Evolutionary conservation across 2,329 filamentous ascomycete species (phyloP).

Genomic region (Aspergillus phoenicis): DNA sequence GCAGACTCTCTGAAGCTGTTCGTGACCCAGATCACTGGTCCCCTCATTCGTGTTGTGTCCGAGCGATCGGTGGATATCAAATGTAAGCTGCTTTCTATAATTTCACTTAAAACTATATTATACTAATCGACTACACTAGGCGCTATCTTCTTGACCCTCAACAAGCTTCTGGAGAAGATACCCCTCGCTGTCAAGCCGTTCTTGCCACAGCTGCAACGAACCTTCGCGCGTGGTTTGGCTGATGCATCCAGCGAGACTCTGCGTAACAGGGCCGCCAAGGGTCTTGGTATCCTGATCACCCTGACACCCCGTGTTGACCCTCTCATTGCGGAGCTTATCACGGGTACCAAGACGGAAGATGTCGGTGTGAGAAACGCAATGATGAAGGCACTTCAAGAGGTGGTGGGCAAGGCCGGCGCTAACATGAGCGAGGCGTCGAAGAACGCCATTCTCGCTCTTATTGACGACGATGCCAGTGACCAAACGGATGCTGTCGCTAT

Average conservation of each 20-base stretch:
- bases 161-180: slow-evolving; percentile 95
- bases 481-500: slow-evolving; percentile 77
- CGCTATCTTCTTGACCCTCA: slow-evolving; percentile 89
- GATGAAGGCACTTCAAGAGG: slow-evolving; percentile 94
- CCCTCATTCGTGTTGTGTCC: slow-evolving; percentile 94
- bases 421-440: slow-evolving; percentile 95
- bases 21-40: slow-evolving; percentile 96
- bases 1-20: slow-evolving; percentile 87
- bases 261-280: slow-evolving; percentile 85
- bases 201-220: slow-evolving; percentile 91
- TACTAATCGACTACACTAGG: slow-evolving; percentile 49
- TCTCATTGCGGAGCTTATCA: slow-evolving; percentile 86
- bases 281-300: slow-evolving; percentile 91
- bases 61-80: slow-evolving; percentile 96
- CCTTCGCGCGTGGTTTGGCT: slow-evolving; percentile 93
- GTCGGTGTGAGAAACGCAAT: slow-evolving; percentile 89
- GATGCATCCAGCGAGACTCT: slow-evolving; percentile 89
- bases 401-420: slow-evolving; percentile 87
- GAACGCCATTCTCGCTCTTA: slow-evolving; percentile 80
- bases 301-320: slow-evolving; percentile 94
- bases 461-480: slow-evolving; percentile 80
- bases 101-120: neutral
- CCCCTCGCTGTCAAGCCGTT: slow-evolving; percentile 94
- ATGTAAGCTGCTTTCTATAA: slow-evolving; percentile 37
- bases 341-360: slow-evolving; percentile 90